phyloP scores from a whole-genome alignment of 2,329 filamentous ascomycete species.

The Pseudogymnoascus sp. region DNA sequence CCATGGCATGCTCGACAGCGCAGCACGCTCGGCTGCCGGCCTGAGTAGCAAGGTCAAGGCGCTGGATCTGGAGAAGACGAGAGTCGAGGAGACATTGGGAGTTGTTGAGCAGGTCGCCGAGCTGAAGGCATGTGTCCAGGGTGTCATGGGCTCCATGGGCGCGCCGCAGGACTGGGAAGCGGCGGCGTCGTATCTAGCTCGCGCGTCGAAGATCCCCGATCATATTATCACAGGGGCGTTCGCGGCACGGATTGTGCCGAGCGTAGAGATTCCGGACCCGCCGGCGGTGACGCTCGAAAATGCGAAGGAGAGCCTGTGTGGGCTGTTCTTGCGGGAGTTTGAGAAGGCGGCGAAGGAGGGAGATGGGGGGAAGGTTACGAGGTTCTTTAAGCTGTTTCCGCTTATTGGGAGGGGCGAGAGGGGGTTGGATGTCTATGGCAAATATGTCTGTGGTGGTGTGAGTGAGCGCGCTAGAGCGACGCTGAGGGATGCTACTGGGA shows the following conservation, averaged over 20 bases:
- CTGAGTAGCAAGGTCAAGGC: constrained; percentile 81
- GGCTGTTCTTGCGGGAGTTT: constrained; percentile 86
- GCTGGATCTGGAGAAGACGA: constrained; percentile 82
- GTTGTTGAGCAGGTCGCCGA: constrained; percentile 96
- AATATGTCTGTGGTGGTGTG: constrained; percentile 93
- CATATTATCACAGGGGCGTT: constrained; percentile 77
- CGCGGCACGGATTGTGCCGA: constrained; percentile 86
- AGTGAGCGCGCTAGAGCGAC: constrained; percentile 74
- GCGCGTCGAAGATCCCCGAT: constrained; percentile 72
- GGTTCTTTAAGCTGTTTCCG: constrained; percentile 97
- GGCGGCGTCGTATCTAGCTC: constrained; percentile 78
- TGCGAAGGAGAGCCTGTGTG: constrained; percentile 82
- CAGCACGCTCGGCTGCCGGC: constrained; percentile 74
- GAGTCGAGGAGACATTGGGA: constrained; percentile 80
- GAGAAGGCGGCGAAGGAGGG: constrained; percentile 80
- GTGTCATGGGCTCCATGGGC: constrained; percentile 92
- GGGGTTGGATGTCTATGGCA: constrained; percentile 87
- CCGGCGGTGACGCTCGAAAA: constrained; percentile 79
- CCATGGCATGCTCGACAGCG: constrained; percentile 82
- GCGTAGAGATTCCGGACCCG: constrained; percentile 87
- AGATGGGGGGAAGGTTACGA: constrained; percentile 82
- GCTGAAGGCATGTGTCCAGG: constrained; percentile 91
- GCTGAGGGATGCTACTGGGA: constrained; percentile 59
- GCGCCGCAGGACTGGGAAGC: constrained; percentile 98
- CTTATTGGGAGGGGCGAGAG: constrained; percentile 83